Evolutionary conservation across 1,284 basidiomycete species (phyloP), one percentile per base, ranked within the genome.

Genomic region (Schizopora paradoxa): DNA sequence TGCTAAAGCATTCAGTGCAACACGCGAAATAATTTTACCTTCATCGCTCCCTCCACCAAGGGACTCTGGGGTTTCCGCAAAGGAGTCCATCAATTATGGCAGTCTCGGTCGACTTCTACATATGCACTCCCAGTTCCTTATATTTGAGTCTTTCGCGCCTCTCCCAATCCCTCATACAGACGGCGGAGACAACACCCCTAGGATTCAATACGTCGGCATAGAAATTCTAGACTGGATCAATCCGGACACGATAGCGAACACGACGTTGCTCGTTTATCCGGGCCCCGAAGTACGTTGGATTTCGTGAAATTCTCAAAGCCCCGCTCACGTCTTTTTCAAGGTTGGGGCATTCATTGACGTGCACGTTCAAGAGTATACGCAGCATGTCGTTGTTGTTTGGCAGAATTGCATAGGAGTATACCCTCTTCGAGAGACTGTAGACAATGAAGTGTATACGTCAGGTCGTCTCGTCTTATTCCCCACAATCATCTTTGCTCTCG

Each of bases 181-280:
- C 19, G 41, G 8, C 5, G 16, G 8, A 7, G 19, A 39, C 22
- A 29, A 22, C 10, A 42, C 13, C 21, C 18, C 27, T 7, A 14
- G 22, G 16, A 27, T 33, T 27, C 38, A 26, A 33, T 48, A 43
- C 25, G 41, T 25, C 14, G 47, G 47, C 6, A 48, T 48, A 16
- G 47, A 48, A 33, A 42, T 44, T 25, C 18, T 48, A 3, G 42
- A 48, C 35, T 39, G 41, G 41, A 21, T 32, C 2, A n/a, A n/a
- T 6, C 14, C 18, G 5, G 22, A 27, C 18, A 22, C 16, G 28
- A 19, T 36, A 19, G 8, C 29, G 34, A 32, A 47, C 1, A 31
- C 47, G n/a, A 42, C 35, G 11, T 36, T 48, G 18, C 35, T 48
- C n/a, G 47, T 42, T 16, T 48, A 44, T 34, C 47, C 47, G 8